Evolutionary conservation across 2,329 filamentous ascomycete species (phyloP).

Genomic region (Trichoderma atroviride): DNA sequence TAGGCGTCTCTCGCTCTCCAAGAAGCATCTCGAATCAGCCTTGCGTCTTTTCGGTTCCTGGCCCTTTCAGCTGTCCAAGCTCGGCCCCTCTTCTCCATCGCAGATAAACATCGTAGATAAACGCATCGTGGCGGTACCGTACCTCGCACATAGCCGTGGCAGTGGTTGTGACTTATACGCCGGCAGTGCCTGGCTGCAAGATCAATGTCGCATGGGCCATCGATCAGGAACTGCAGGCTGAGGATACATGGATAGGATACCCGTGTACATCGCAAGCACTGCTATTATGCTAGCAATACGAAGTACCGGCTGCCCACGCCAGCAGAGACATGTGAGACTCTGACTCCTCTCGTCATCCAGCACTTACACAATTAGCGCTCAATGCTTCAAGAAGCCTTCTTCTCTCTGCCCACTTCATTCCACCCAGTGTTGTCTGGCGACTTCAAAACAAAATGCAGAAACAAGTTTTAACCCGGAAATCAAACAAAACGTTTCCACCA

Average conservation of each 20-base stretch:
- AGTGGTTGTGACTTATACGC: neutral
- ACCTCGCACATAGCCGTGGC: neutral
- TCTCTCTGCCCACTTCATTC: neutral
- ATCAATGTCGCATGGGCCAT: neutral
- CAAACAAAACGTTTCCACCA: neutral
- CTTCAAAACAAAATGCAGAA: neutral
- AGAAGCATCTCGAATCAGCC: conserved; percentile 21
- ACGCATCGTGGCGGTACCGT: neutral
- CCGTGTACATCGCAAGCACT: neutral
- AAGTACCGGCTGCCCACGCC: neutral
- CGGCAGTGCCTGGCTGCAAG: neutral
- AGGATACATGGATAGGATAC: neutral
- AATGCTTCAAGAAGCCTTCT: neutral
- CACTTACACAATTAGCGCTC: neutral
- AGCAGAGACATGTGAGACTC: neutral
- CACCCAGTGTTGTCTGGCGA: neutral
- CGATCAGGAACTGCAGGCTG: conserved; percentile 4
- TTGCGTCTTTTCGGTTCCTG: conserved; percentile 6
- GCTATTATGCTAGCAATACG: neutral
- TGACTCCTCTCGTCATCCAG: neutral
- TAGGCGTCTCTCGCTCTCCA: neutral
- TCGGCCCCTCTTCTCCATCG: neutral
- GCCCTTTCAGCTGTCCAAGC: neutral
- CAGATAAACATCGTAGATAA: neutral
- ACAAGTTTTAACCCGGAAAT: neutral